Evolutionary conservation across 2,329 filamentous ascomycete species (phyloP), one percentile per base, ranked within the genome.

Genomic region (Colletotrichum ledebouriae): DNA sequence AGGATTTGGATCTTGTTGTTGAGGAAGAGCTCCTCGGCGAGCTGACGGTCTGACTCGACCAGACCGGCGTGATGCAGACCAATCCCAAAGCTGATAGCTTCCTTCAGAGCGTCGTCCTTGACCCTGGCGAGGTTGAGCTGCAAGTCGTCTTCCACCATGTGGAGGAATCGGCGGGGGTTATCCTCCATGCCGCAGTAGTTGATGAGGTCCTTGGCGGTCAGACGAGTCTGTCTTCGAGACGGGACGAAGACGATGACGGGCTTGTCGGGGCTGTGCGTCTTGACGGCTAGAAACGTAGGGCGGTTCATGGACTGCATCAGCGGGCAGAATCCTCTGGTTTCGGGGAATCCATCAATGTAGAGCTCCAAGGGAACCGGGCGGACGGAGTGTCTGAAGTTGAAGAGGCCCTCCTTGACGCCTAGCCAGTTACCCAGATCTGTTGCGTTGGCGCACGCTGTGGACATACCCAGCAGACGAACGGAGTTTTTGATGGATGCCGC

Each of bases 271-370:
- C 94, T 98, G 79, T 99, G 97, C 11, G 91, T 94, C 79, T 99
- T 98, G 79, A 99, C 96, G 0, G 96, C 96, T 37, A 98, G 83
- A 80, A 98, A 99, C 0, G 96, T 98, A 2, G 96, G 96, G 6
- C 96, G 88, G 76, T 99, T 99, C 96, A 99, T 99, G 0, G 94
- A 97, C 80, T 98, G 95, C 96, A 99, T 99, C 72, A 99, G 81
- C 0, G 96, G 94, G 74, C 95, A 98, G 82, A 99, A 99, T 0
- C 96, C 96, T 68, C 95, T 89, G 73, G 96, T 92, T 76, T 98
- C 94, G 0, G 96, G 94, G 77, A 99, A 99, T 0, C 96, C 97
- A 77, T 99, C 96, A 72, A 99, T 99, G 79, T 93, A 99, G 49
- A 98, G 93, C 78, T 99, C 95, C 44, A 99, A 81, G 0, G 97